phyloP scores from a whole-genome alignment of 75 land plant species.

The Cupressus sempervirens region DNA sequence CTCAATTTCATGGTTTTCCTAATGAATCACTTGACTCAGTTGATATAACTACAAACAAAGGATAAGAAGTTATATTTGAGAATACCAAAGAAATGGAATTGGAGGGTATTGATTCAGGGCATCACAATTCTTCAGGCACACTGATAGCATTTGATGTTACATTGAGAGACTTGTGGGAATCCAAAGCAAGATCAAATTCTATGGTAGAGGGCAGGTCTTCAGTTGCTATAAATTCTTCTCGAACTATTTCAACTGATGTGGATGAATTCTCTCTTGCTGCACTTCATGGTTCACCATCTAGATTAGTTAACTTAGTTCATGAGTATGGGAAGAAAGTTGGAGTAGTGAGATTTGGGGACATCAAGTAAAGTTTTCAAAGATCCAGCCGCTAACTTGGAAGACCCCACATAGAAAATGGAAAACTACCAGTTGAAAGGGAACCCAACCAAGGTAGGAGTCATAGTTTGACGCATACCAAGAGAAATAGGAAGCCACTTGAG shows the following conservation, averaged over 20 bases:
- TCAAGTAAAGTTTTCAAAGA: too few relatives aligned
- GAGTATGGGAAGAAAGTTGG: slow-evolving; percentile 6
- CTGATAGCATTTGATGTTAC: not conserved
- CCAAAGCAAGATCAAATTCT: not conserved
- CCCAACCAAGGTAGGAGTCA: too few relatives aligned
- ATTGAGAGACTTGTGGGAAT: not conserved
- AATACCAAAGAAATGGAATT: slow-evolving; percentile 10
- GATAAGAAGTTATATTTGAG: slow-evolving; percentile 21
- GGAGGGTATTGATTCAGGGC: slow-evolving; percentile 14
- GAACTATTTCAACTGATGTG: not conserved
- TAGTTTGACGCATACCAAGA: too few relatives aligned
- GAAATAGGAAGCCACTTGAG: too few relatives aligned
- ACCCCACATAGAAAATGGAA: too few relatives aligned
- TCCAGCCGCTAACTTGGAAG: too few relatives aligned
- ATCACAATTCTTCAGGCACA: slow-evolving; percentile 8
- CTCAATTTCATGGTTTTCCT: slow-evolving; percentile 6
- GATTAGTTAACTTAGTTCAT: not conserved
- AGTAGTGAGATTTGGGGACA: slow-evolving; percentile 26
- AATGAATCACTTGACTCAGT: not conserved
- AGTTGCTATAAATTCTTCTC: not conserved
- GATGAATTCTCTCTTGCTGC: slow-evolving; percentile 5
- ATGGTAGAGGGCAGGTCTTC: not conserved
- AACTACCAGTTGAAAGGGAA: too few relatives aligned
- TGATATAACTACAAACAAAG: slow-evolving; percentile 9
- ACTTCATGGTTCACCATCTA: slow-evolving; percentile 8